Conservation (phyloP, 805 yeast species). For the Zygosaccharomyces pseudorouxii region DNA sequence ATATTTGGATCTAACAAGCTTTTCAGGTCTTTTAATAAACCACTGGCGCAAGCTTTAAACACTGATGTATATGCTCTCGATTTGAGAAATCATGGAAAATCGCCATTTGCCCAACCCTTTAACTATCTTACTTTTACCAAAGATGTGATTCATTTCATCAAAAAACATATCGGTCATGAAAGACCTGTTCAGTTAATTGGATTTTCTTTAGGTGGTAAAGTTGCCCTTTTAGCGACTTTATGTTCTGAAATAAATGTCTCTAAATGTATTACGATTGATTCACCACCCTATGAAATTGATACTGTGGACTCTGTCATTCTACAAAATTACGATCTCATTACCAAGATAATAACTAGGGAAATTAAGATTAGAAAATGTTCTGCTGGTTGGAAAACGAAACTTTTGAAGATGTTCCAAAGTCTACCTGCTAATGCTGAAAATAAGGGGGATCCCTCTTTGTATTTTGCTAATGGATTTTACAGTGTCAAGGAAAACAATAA, state of each 20-base stretch:
- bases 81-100: constrained; percentile 52
- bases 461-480: constrained; percentile 31
- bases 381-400: constrained; percentile 22
- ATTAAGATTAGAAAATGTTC: constrained; percentile 22
- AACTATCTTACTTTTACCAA: constrained; percentile 42
- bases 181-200: constrained; percentile 41
- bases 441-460: constrained; percentile 19
- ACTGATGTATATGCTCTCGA: constrained; percentile 43
- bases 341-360: constrained; percentile 18
- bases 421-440: constrained; percentile 14
- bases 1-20: constrained; percentile 47
- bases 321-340: constrained; percentile 23
- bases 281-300: constrained; percentile 31
- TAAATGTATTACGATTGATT: constrained; percentile 42
- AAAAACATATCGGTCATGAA: constrained; percentile 21
- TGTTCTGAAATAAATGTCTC: constrained; percentile 27
- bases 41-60: constrained; percentile 32
- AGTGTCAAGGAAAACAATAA: constrained; percentile 20
- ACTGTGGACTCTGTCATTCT: constrained; percentile 19
- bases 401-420: constrained; percentile 18
- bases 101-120: constrained; percentile 42
- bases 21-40: constrained; percentile 40
- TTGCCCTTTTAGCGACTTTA: constrained; percentile 45
- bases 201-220: constrained; percentile 61
- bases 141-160: constrained; percentile 40